Conservation (phyloP, 164 flowering plant species). For the Macadamia integrifolia region DNA sequence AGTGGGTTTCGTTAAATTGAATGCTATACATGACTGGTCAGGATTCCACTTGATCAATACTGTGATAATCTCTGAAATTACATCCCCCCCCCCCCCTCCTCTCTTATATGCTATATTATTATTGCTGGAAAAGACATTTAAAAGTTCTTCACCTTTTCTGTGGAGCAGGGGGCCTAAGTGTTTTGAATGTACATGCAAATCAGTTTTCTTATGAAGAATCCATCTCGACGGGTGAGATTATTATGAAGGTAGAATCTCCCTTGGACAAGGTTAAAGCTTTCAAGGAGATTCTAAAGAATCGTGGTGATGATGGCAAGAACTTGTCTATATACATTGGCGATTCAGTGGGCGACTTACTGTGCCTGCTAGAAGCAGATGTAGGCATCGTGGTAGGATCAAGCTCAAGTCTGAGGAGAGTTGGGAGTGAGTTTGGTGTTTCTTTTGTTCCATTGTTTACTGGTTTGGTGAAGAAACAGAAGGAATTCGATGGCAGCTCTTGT, state of each 20-base stretch:
- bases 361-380: constrained; percentile 33
- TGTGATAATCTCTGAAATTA: background rate
- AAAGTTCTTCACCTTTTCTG: background rate
- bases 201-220: constrained; percentile 27
- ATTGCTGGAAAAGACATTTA: background rate
- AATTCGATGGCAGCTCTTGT: constrained; percentile 24
- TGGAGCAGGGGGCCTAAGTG: constrained; percentile 28
- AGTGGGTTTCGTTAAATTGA: too few relatives aligned
- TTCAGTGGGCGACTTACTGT: constrained; percentile 33
- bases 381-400: constrained; percentile 36
- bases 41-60: background rate
- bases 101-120: background rate
- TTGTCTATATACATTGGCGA: constrained; percentile 33
- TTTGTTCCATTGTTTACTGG: constrained; percentile 54
- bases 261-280: constrained; percentile 29
- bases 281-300: constrained; percentile 17
- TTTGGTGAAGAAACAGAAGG: constrained; percentile 46
- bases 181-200: constrained; percentile 31
- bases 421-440: constrained; percentile 50
- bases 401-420: constrained; percentile 31
- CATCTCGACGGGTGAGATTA: constrained; percentile 32
- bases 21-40: background rate
- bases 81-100: too few relatives aligned
- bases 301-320: constrained; percentile 11
- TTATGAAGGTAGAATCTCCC: constrained; percentile 32